Base-by-base conservation (phyloP, 352 stramenopile genomes). In the Phytopythium cucurbitacearum region DNA sequence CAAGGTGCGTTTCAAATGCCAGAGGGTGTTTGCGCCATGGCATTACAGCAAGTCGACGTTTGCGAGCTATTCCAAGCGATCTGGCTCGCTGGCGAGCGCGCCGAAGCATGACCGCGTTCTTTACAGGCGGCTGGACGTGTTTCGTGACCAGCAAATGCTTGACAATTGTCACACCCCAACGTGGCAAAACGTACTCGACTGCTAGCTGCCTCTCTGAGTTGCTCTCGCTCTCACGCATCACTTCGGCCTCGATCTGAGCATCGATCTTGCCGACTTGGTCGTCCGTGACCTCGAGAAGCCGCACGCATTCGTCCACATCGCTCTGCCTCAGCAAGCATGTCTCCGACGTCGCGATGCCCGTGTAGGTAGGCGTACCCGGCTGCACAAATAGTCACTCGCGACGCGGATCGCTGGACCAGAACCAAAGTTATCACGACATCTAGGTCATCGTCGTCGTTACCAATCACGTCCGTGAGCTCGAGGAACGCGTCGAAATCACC, bases 131-230 rank as follows among this genome's bases (percentile, higher is more conserved):
- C 7, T 21, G 13, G 3, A 54, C 48, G 5, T 32, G 37, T 16
- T 28, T 38, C 39, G 32, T 46, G 36, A 54, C 48, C 7, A 67
- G 50, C 55, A 60, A 21, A 13, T 56, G 52, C 60, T 60, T 60
- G 34, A 60, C 55, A 28, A 67, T 53, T 11, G 59, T 51, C 0
- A 60, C 36, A 42, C 63, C 60, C 1, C 60, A 50, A 9, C 64
- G 46, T n/a, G 60, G 60, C 3, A 21, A 40, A 0, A 56, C 60
- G n/a, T 59, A 53, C 40, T 67, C 55, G 39, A 59, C 46, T 5
- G 43, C 50, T 7, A 45, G 54, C 60, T 55, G 63, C 21, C 7
- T 38, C 7, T 54, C 56, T 6, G 33, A 15, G 0, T 52, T 13
- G 3, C 9, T 7, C 10, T 12, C 16, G 9, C 5, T 46, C 35